phyloP scores from a whole-genome alignment of 805 yeast species.

The Saccharomycopsis vini region DNA sequence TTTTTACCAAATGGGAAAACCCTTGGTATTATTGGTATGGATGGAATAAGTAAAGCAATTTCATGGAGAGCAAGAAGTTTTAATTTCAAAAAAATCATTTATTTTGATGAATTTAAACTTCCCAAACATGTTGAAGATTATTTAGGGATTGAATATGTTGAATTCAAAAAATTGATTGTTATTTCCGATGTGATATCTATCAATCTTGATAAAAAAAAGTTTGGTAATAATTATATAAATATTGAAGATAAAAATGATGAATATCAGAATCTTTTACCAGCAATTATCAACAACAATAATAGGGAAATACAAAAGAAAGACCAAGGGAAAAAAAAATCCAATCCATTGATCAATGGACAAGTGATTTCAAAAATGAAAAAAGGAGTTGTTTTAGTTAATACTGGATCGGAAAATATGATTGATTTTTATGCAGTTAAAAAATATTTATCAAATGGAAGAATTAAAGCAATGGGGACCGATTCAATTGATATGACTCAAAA shows the following conservation, averaged over 20 bases:
- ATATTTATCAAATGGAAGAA: slow-evolving; percentile 2
- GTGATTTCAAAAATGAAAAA: slow-evolving; percentile 8
- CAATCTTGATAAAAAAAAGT: too few relatives aligned
- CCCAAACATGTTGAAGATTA: slow-evolving; percentile 1
- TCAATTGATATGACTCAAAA: slow-evolving; percentile 8
- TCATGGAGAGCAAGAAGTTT: slow-evolving; percentile 1
- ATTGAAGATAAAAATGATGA: background rate
- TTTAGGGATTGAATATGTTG: slow-evolving; percentile 11
- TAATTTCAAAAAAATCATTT: slow-evolving; percentile 9
- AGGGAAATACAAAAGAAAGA: background rate
- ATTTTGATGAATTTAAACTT: slow-evolving; percentile 5
- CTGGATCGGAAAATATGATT: slow-evolving; percentile 6
- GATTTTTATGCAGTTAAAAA: slow-evolving; percentile 7
- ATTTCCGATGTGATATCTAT: slow-evolving; percentile 7
- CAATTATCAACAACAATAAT: background rate
- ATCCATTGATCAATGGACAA: background rate
- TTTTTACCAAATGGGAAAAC: slow-evolving; percentile 10
- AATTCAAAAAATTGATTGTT: slow-evolving; percentile 1
- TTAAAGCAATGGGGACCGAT: slow-evolving; percentile 9
- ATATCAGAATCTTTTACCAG: background rate
- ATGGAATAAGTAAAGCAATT: slow-evolving; percentile 7
- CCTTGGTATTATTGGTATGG: slow-evolving; percentile 14
- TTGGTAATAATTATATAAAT: too few relatives aligned
- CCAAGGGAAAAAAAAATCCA: background rate
- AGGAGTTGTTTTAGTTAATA: slow-evolving; percentile 10